Base-by-base conservation (phyloP, 805 yeast species). In the Saccharomycopsis selenospora region DNA sequence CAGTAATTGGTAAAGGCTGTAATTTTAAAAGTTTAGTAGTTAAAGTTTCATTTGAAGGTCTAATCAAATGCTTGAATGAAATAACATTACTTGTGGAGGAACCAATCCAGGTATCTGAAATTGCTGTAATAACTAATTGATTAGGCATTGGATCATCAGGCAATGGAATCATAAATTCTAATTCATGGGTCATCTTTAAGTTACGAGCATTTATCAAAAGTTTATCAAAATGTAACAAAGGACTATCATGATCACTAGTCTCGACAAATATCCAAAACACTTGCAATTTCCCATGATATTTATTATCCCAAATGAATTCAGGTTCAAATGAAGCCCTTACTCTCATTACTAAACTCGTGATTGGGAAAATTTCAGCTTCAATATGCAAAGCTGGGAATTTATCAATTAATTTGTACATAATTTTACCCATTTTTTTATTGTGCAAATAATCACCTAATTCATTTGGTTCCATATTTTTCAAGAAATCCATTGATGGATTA, bases 191-290 rank as follows among this genome's bases (percentile, higher is more conserved):
- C 13, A 68, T 66, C 3, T 67, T 67, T 60, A 80, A 60, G 52
- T 78, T 81, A 43, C 72, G 76, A 53, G 72, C 77, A 52, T 77
- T 78, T 43, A 93, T 62, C 22, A 89, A 76, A 54, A 89, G 75
- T 61, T 81, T 86, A 54, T 93, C 96, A 50, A 80, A 82, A 60
- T 93, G 96, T 11, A 90, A 64, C 28, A 93, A 78, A 50, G 75
- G 74, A 0, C 85, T 76, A 40, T 27, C 44, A 45, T 77, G 75
- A 48, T 83, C 87, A 3, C 91, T 79, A 55, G 87, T 95, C 62
- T 90, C 98, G 4, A 91, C 95, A 54, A 91, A 74, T 2, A 93
- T 73, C 99, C 99, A 93, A 59, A 89, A 93, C 56, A 82, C 75
- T 62, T 89, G 95, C 1, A 85, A 83, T 54, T 74, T 77, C 0